Conservation (phyloP, 768 basidiomycete species). For the Crassisporium funariophilum region DNA sequence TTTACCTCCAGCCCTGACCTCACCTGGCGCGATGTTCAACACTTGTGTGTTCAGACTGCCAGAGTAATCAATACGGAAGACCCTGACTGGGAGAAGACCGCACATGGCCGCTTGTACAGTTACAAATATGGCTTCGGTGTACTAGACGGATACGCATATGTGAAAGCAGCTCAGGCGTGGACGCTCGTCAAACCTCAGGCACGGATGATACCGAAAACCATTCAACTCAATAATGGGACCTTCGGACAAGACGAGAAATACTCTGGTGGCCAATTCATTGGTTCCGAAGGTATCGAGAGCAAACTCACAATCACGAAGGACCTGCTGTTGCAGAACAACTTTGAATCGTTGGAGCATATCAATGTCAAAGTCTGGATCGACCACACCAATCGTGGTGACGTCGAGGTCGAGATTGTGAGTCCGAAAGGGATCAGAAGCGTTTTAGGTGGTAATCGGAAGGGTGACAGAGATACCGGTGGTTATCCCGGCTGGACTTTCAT, state of each 20-base stretch:
- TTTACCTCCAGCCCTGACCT: constrained; percentile 74
- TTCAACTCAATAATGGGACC: constrained; percentile 64
- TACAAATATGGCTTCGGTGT: constrained; percentile 98
- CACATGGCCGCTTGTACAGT: constrained; percentile 60
- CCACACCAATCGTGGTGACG: constrained; percentile 86
- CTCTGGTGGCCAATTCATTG: constrained; percentile 68
- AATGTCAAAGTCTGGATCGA: constrained; percentile 92
- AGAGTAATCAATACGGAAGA: constrained; percentile 83
- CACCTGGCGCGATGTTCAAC: constrained; percentile 95
- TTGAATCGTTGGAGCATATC: constrained; percentile 90
- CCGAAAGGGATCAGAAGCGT: constrained; percentile 87
- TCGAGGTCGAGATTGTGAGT: constrained; percentile 87
- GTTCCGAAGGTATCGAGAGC: constrained; percentile 62
- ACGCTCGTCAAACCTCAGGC: constrained; percentile 90
- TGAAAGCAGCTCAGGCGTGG: constrained; percentile 83
- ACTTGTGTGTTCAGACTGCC: constrained; percentile 80
- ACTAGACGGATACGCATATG: constrained; percentile 80
- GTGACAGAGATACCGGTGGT: constrained; percentile 67
- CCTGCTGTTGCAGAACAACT: constrained; percentile 70
- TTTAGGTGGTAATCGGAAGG: constrained; percentile 68
- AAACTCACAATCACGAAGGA: constrained; percentile 66
- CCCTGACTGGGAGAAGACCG: constrained; percentile 90
- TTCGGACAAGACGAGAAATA: constrained; percentile 56
- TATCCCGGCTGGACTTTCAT: constrained; percentile 98
- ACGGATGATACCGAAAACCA: constrained; percentile 77